Evolutionary conservation across 2,329 filamentous ascomycete genomes (phyloP).

Genomic region (Monosporascus sp.): DNA sequence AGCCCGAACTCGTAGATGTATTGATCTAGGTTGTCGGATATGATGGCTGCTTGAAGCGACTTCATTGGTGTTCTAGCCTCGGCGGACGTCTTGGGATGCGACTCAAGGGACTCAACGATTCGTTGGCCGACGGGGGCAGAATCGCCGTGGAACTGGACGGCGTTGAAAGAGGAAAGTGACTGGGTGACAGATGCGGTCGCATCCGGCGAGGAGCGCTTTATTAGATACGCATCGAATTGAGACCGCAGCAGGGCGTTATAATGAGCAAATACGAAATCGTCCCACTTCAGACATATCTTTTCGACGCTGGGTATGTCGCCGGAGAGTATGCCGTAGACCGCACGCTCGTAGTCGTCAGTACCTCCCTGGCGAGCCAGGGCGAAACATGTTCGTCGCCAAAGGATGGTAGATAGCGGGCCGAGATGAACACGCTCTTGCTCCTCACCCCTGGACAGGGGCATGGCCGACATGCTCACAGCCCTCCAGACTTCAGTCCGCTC

Average conservation of each 20-base stretch:
- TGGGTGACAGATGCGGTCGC: conserved; percentile 49
- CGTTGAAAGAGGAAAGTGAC: conserved; percentile 59
- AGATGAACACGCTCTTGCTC: conserved; percentile 34
- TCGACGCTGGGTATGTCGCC: conserved; percentile 77
- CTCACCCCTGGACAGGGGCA: conserved; percentile 51
- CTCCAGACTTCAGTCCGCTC: conserved; percentile 87
- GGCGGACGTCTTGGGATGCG: conserved; percentile 45
- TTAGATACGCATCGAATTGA: conserved; percentile 70
- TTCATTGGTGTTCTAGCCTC: conserved; percentile 65
- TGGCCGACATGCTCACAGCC: conserved; percentile 72
- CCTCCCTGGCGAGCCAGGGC: conserved; percentile 63
- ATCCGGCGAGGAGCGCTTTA: conserved; percentile 47
- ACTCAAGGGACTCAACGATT: conserved; percentile 57
- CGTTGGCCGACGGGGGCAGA: conserved; percentile 46
- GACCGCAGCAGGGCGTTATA: conserved; percentile 81
- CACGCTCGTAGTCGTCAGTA: conserved; percentile 73
- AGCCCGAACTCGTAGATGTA: conserved; percentile 57
- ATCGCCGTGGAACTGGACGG: conserved; percentile 56
- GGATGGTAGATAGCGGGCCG: conserved; percentile 43
- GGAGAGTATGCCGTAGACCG: conserved; percentile 84
- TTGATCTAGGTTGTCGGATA: conserved; percentile 55
- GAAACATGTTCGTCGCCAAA: conserved; percentile 77
- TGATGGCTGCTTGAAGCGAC: conserved; percentile 68
- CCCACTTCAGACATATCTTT: conserved; percentile 71
- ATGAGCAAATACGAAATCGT: conserved; percentile 80